Conservation (phyloP, 78 protist genomes). For the Dictyostelium firmibasis region DNA sequence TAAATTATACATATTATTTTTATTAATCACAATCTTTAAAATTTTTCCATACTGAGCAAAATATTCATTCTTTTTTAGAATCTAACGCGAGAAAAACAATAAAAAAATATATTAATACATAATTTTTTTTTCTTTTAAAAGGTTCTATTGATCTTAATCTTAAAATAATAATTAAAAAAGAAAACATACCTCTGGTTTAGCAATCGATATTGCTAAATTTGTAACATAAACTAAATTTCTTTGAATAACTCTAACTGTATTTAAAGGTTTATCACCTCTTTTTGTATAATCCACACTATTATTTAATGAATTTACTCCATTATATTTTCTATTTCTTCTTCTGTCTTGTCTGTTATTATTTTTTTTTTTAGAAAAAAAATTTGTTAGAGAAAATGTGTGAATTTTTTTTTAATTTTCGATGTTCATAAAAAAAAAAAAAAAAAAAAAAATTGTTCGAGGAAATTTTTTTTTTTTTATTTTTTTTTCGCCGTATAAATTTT, state of each 20-base stretch:
- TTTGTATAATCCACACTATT: neutral
- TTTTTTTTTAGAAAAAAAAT: neutral
- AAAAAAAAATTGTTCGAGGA: neutral
- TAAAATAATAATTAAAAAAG: neutral
- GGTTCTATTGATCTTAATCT: no score
- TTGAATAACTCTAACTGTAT: conserved; percentile 94
- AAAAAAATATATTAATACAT: neutral
- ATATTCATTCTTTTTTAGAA: conserved; percentile 84
- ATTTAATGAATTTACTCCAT: neutral
- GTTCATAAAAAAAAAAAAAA: neutral
- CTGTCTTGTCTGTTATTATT: neutral
- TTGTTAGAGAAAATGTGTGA: neutral
- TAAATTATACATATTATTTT: conserved; percentile 33
- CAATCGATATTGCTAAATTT: conserved; percentile 89
- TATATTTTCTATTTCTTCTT: conserved; percentile 9
- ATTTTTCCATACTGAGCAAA: conserved; percentile 96
- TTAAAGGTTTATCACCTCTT: conserved; percentile 74
- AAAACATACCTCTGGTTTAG: conserved; percentile 87
- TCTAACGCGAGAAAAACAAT: neutral
- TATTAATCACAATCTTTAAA: conserved; percentile 91
- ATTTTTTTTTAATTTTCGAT: neutral
- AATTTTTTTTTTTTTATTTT: neutral
- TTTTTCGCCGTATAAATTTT: neutral
- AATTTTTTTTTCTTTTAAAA: neutral
- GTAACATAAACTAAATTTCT: conserved; percentile 94